Base-by-base conservation (phyloP, 352 stramenopile genomes). In the Aphanomyces cochlioides region DNA sequence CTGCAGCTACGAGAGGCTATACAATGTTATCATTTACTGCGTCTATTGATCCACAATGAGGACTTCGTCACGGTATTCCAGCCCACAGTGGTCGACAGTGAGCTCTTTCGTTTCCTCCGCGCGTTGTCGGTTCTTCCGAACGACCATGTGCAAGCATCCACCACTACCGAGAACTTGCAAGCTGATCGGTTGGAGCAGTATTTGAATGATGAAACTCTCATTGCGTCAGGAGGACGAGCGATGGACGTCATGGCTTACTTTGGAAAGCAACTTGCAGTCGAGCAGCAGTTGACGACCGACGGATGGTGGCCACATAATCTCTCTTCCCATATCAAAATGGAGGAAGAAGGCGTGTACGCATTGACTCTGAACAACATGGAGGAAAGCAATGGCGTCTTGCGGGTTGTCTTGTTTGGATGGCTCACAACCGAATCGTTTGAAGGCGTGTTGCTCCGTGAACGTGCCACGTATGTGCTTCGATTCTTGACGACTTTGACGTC, bases 61-160 rank as follows among this genome's bases (percentile, higher is more conserved):
- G 88, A 90, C 53, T 83, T 87, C 58, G 79, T 83, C 5, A 81
- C 87, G 60, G 77, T 92, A 5, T 65, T 90, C 28, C 92, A 94
- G 56, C 78, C 84, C 0, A 78, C 92, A 38, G 66, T 92, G 17
- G 73, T 82, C 5, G 86, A 94, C 48, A 36, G 84, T 38, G 86
- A 92, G 21, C 76, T 94, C 5, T 76, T 90, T 70, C 83, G 83
- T 0, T 69, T 94, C 60, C 80, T 85, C 64, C 81, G 74, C 40
- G 75, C 72, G 34, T 74, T 94, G 0, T 79, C 79, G 39, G 79
- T 84, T 74, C 53, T 90, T 19, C 73, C 77, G 5, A 75, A 64
- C 1, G 73, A 85, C n/a, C 84, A 75, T 34, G 8, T 34, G 50
- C 8, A 4, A 10, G 8, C 28, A 19, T 19, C 54, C 10, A 61